Evolutionary conservation across 2,329 filamentous ascomycete species (phyloP), one percentile per base, ranked within the genome.

Genomic region (Fusarium pseudonygamai): DNA sequence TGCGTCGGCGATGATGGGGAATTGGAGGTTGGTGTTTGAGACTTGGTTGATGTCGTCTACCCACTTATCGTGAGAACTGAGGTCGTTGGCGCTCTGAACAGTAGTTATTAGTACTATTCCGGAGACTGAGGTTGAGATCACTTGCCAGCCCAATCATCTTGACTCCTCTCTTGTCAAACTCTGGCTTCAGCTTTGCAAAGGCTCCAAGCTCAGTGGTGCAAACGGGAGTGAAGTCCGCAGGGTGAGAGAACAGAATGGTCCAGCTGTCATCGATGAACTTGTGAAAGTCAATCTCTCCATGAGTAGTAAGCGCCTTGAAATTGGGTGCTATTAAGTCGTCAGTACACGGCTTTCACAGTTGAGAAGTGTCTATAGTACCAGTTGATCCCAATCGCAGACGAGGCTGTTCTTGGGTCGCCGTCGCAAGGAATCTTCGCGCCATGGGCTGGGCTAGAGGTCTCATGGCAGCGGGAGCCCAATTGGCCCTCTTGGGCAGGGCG

Each of bases 1-100:
- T 15, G 64, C 64, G n/a, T 69, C 67, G 11, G 67, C 57, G 24
- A 68, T 68, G 20, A 68, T 63, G 45, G 67, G 64, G 18, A 68
- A 69, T 20, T 68, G 34, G 3, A 63, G 47, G 28, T 63, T 68
- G 18, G 63, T 61, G 55, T 68, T 67, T 32, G 62, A 40, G 12
- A 56, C 62, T 36, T 68, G 30, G 11, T 67, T 68, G 9, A 69
- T 69, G 22, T 68, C 57, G 7, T 68, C 45, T 7, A 69, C 67
- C 50, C 45, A 69, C 12, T 68, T 69, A 4, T 58, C 64, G 18
- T 68, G 57, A 9, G 64, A 69, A 50, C 39, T 49, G 6, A 63
- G 50, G 3, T 63, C 50, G 15, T 69, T 68, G 50, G 57, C 64
- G 7, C 64, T 32, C 30, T 32, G 12, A 6, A 36, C 15, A 36